Evolutionary conservation across 108 stramenopile genomes (phyloP).

Genomic region (Cyclotella distinguenda): DNA sequence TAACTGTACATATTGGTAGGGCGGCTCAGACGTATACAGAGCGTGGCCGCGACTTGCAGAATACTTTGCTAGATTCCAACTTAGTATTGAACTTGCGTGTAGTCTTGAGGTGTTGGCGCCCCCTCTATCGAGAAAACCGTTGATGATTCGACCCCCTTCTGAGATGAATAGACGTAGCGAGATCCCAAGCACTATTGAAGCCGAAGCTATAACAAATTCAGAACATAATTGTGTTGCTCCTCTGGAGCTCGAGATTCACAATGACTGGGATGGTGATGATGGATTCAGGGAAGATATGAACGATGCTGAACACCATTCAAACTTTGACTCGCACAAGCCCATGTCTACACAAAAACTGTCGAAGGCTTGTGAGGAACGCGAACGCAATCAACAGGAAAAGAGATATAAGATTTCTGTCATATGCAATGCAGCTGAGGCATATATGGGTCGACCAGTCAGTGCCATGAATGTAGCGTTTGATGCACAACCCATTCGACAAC

Average conservation of each 20-base stretch:
- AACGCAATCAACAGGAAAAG: conserved; percentile 20
- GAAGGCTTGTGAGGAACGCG: conserved; percentile 22
- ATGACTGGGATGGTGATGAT: conserved; percentile 39
- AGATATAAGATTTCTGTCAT: conserved; percentile 31
- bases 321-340: background rate
- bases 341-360: conserved; percentile 10
- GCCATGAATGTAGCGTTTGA: conserved; percentile 65
- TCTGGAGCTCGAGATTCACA: background rate
- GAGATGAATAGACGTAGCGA: conserved; percentile 26
- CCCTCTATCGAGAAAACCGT: conserved; percentile 52
- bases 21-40: conserved; percentile 51
- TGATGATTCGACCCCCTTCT: conserved; percentile 57
- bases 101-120: conserved; percentile 82
- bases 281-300: conserved; percentile 28
- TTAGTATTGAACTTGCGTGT: conserved; percentile 58
- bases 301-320: conserved; percentile 1
- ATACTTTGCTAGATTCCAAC: conserved; percentile 79
- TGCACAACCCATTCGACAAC: conserved; percentile 51
- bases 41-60: conserved; percentile 81
- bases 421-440: conserved; percentile 45
- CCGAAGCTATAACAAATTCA: conserved; percentile 1
- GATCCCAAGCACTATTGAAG: background rate
- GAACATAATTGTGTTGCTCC: background rate
- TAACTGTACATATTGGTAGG: conserved; percentile 42
- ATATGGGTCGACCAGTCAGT: conserved; percentile 37